These are phyloP conservation scores for Phytophthora quininea DNA, from an alignment of 352 stramenopile genomes.

Conservation along the genomic window DNA sequence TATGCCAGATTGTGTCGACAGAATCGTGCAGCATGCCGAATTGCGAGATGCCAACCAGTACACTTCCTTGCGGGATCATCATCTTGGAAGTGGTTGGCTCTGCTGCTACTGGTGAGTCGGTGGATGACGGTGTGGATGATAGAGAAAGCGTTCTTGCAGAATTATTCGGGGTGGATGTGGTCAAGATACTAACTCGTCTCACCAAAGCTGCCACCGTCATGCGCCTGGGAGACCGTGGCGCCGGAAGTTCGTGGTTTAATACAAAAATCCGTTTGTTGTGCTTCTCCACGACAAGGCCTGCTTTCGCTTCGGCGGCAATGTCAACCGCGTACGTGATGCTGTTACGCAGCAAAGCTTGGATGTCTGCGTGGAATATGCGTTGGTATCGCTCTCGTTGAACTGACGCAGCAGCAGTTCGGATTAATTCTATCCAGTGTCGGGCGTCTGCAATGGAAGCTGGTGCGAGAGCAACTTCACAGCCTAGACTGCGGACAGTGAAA, in stretches of 20 bases:
- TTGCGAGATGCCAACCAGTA: conserved; percentile 59
- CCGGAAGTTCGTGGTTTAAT: conserved; percentile 48
- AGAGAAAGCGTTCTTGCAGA: conserved; percentile 17
- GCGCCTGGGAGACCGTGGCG: conserved; percentile 4
- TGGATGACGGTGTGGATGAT: conserved; percentile 6
- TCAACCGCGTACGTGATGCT: conserved; percentile 63
- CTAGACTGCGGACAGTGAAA: conserved; percentile 56
- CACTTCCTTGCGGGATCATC: conserved; percentile 58
- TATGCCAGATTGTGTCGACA: conserved; percentile 76
- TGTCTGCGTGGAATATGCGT: conserved; percentile 61
- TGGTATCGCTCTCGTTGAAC: conserved; percentile 41
- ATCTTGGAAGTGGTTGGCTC: conserved; percentile 6
- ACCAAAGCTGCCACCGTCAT: conserved; percentile 30
- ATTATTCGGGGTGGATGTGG: conserved; percentile 13
- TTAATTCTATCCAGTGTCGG: conserved; percentile 54
- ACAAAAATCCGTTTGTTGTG: conserved; percentile 70
- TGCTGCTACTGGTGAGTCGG: conserved; percentile 4
- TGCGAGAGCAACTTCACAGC: conserved; percentile 54
- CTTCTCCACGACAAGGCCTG: conserved; percentile 58
- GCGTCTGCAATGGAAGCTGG: conserved; percentile 42
- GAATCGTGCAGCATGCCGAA: conserved; percentile 71
- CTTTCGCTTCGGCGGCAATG: conserved; percentile 25
- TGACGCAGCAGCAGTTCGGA: conserved; percentile 32
- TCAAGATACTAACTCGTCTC: conserved; percentile 28
- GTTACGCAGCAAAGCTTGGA: conserved; percentile 43